Conservation (phyloP, 805 yeast genomes). For the Yarrowia porcina region DNA sequence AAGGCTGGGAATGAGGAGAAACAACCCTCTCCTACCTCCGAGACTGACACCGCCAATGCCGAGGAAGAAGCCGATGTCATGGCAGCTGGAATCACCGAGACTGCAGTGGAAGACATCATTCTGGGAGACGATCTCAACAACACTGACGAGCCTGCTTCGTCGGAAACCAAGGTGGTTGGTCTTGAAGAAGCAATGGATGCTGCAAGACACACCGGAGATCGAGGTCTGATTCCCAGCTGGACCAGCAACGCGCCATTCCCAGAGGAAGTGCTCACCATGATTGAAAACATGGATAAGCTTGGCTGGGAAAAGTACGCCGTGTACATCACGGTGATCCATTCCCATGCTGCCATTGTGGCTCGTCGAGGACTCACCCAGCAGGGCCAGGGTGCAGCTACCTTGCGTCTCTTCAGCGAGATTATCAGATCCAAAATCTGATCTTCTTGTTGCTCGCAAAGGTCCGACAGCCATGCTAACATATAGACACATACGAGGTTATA, state of each 20-base stretch:
- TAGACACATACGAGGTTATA: not conserved
- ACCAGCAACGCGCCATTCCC: constrained; percentile 35
- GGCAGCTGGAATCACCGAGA: constrained; percentile 3
- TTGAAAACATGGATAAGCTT: constrained; percentile 55
- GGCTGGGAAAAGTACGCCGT: constrained; percentile 78
- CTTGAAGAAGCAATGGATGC: constrained; percentile 2
- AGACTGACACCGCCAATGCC: not conserved
- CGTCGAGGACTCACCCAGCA: constrained; percentile 41
- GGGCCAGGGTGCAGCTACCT: constrained; percentile 31
- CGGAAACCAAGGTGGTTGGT: not conserved
- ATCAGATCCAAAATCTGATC: constrained; percentile 3
- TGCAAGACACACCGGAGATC: not conserved
- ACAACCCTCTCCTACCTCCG: not conserved
- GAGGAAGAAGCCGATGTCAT: not conserved
- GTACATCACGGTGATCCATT: constrained; percentile 65
- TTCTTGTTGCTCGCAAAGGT: not conserved
- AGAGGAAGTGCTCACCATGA: constrained; percentile 43
- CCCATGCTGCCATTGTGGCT: constrained; percentile 85
- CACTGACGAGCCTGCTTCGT: not conserved
- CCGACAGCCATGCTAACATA: not conserved
- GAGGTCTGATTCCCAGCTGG: not conserved
- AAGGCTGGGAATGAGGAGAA: not conserved
- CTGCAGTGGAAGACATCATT: not conserved
- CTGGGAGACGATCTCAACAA: constrained; percentile 9
- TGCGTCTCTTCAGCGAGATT: constrained; percentile 8